A percentile compares a stretch with the other conserved stretches of the same genome.
Conservation (phyloP, 352 stramenopile genomes). For the Phytophthora aleatoria region DNA sequence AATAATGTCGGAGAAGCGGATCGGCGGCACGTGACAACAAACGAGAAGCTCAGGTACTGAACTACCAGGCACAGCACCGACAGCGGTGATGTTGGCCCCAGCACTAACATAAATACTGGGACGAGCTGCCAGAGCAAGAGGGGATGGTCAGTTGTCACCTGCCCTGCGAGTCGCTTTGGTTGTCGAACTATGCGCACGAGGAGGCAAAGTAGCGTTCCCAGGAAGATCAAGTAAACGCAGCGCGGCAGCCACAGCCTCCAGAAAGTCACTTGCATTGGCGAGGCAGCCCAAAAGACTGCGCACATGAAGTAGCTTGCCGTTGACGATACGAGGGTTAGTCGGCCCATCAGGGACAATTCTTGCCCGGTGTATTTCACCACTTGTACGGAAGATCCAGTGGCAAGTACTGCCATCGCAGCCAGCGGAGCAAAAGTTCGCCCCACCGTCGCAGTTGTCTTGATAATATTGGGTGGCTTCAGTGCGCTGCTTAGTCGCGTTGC, state of each 20-base stretch:
- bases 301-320: conserved; percentile 38
- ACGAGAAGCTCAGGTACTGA: conserved; percentile 53
- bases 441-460: conserved; percentile 50
- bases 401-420: conserved; percentile 22
- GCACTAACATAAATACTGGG: conserved; percentile 60
- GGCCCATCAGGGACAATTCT: conserved; percentile 13
- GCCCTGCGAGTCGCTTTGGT: neutral
- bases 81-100: conserved; percentile 68
- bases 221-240: conserved; percentile 50
- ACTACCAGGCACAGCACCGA: conserved; percentile 51
- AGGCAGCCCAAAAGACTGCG: conserved; percentile 53
- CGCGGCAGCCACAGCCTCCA: conserved; percentile 67
- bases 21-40: conserved; percentile 29
- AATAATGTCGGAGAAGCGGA: conserved; percentile 2
- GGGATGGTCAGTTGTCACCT: conserved; percentile 16
- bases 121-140: conserved; percentile 54
- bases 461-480: conserved; percentile 72
- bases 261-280: conserved; percentile 40
- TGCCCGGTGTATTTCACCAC: conserved; percentile 13
- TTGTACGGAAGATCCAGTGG: conserved; percentile 20
- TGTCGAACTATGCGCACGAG: conserved; percentile 16
- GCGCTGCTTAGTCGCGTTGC: conserved; percentile 49
- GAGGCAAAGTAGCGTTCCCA: conserved; percentile 22
- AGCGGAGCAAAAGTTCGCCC: conserved; percentile 46
- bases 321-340: conserved; percentile 29